Base-by-base conservation (phyloP, 805 yeast species). In the Cyberlindnera mississippiensis region DNA sequence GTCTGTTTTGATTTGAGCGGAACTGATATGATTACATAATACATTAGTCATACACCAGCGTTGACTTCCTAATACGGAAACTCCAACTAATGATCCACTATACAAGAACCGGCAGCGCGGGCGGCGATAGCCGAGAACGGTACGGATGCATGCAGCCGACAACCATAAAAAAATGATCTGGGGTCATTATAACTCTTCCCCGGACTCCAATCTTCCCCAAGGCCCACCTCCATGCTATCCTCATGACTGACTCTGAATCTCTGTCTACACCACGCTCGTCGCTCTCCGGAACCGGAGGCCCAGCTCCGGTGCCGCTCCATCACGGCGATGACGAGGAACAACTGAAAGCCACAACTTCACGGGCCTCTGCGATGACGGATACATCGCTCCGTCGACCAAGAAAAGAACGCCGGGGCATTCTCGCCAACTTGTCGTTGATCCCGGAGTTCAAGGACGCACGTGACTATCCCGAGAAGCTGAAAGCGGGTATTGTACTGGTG, bases 371-470 rank as follows among this genome's bases (percentile, higher is more conserved):
- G 18, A 12, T 40, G 33, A 30, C 39, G 17, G 41, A 39, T 14
- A 14, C 47, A 11, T 4, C 47, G 3, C 38, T 53, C 3, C 35
- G 37, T 18, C 37, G 39, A 14, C 54, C 58, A 0, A 41, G 50
- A 14, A 43, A 38, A 2, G 45, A 53, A 26, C 28, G 56, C n/a
- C 38, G 95, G 33, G 95, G 95, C 0, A 45, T 85, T 0, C 55
- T 85, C 2, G 64, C 81, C 0, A 52, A 49, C 4, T 34, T 83
- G 2, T 62, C 82, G 1, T 10, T 83, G 1, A 41, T 72, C 3
- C 87, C 90, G 0, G 96, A 87, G 59, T 81, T 79, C 53, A 74
- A 75, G 35, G 87, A 87, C 54, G 82, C 96, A 1, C 63, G 88
- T 42, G 75, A 75, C 13, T 78, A 82, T 51, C 80, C 88, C 5